Conservation (phyloP, 2,329 filamentous ascomycete genomes). For the Phaeosphaeria sp. region DNA sequence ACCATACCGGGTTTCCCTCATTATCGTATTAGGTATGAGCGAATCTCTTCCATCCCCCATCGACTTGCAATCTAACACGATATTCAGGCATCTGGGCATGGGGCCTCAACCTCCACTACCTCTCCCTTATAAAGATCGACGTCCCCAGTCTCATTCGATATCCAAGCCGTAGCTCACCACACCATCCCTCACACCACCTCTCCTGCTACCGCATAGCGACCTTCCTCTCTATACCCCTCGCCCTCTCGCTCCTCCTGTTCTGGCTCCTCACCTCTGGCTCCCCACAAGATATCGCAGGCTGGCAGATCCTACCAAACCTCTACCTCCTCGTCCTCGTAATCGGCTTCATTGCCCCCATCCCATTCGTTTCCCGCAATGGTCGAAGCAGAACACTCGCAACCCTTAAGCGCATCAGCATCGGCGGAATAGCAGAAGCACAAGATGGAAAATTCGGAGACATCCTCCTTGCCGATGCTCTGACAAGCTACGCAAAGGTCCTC, state of each 20-base stretch:
- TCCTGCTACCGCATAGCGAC: conserved; percentile 87
- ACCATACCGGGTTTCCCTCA: conserved; percentile 86
- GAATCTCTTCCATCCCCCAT: not conserved
- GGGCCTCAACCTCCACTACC: conserved; percentile 89
- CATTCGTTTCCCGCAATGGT: conserved; percentile 71
- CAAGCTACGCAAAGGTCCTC: conserved; percentile 90
- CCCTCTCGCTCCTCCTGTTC: conserved; percentile 77
- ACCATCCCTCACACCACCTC: conserved; percentile 76
- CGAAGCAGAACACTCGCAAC: conserved; percentile 77
- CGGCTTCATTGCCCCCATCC: conserved; percentile 75
- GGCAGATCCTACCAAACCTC: conserved; percentile 85
- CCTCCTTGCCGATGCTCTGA: conserved; percentile 89
- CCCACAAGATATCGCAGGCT: conserved; percentile 71
- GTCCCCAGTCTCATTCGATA: conserved; percentile 87
- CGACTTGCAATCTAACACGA: not conserved
- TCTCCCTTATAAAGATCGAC: conserved; percentile 81
- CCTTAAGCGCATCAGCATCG: conserved; percentile 78
- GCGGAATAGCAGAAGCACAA: conserved; percentile 82
- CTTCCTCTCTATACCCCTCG: conserved; percentile 74
- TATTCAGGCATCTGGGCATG: conserved; percentile 87
- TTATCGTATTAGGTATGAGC: conserved; percentile 78
- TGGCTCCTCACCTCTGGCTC: conserved; percentile 80
- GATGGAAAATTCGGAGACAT: conserved; percentile 97
- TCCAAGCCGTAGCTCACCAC: conserved; percentile 72
- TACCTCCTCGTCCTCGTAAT: conserved; percentile 77